A percentile compares a stretch with the other conserved stretches of the same genome.
Evolutionary conservation across 2,329 filamentous ascomycete genomes (phyloP).

Genomic region (Nemania bipapillata): DNA sequence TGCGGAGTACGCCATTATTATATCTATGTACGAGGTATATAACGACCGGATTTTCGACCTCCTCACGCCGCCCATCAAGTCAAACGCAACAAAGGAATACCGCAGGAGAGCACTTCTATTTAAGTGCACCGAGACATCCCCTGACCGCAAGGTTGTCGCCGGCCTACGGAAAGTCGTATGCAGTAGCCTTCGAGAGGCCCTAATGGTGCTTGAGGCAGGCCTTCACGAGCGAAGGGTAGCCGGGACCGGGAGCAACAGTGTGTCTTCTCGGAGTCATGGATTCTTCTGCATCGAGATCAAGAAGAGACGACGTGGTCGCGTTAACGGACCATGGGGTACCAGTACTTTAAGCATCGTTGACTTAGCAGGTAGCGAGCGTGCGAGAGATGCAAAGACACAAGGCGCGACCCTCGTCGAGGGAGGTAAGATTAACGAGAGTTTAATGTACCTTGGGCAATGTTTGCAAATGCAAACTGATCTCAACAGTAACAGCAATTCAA

Average conservation of each 20-base stretch:
- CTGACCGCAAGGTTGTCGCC: slow-evolving; percentile 92
- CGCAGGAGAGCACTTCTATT: slow-evolving; percentile 86
- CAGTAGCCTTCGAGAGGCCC: slow-evolving; percentile 80
- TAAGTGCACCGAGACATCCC: slow-evolving; percentile 88
- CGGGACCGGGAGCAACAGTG: slow-evolving; percentile 91
- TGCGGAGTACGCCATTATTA: slow-evolving; percentile 84
- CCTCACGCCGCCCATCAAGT: slow-evolving; percentile 71
- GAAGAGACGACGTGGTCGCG: slow-evolving; percentile 69
- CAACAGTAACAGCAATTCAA: slow-evolving; percentile 74
- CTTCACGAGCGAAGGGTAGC: slow-evolving; percentile 87
- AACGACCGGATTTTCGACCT: slow-evolving; percentile 98
- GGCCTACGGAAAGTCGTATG: slow-evolving; percentile 92
- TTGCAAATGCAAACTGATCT: slow-evolving; percentile 92
- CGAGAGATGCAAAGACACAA: slow-evolving; percentile 91
- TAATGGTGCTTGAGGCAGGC: slow-evolving; percentile 90
- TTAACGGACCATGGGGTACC: slow-evolving; percentile 74
- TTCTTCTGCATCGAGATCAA: slow-evolving; percentile 97
- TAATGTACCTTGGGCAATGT: slow-evolving; percentile 98
- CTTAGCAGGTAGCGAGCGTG: slow-evolving; percentile 91
- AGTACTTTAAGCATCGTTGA: slow-evolving; percentile 89
- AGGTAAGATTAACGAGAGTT: slow-evolving; percentile 96
- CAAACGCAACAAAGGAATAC: slow-evolving; percentile 72
- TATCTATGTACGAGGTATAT: slow-evolving; percentile 99
- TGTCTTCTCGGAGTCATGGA: slow-evolving; percentile 90
- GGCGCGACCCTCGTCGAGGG: slow-evolving; percentile 93